Evolutionary conservation across 495 filamentous ascomycete species (phyloP).

Genomic region (Daldinia decipiens): DNA sequence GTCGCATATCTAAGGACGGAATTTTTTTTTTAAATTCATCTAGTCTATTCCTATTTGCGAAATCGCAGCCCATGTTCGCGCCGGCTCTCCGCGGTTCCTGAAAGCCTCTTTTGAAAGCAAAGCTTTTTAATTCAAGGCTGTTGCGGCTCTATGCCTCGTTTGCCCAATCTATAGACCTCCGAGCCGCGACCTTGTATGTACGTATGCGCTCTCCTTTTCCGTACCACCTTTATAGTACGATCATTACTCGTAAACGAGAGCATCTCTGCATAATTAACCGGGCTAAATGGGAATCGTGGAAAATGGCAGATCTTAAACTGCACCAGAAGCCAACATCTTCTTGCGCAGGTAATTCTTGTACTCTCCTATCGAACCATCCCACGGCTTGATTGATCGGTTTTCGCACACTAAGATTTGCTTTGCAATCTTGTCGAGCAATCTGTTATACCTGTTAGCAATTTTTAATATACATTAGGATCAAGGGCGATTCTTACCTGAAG

Average conservation of each 20-base stretch:
- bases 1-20: not conserved
- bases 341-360: constrained; percentile 99
- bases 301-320: constrained; percentile 59
- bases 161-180: constrained; percentile 41
- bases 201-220: constrained; percentile 14
- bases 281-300: not conserved
- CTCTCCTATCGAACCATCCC: constrained; percentile 87
- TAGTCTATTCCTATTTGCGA: constrained; percentile 31
- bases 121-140: constrained; percentile 33
- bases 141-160: constrained; percentile 27
- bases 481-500: constrained; percentile 75
- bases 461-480: not conserved
- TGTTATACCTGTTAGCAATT: constrained; percentile 51
- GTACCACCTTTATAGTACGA: constrained; percentile 16
- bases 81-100: constrained; percentile 13
- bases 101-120: constrained; percentile 17
- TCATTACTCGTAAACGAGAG: constrained; percentile 3
- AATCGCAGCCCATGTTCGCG: constrained; percentile 12
- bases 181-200: constrained; percentile 29
- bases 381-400: constrained; percentile 87
- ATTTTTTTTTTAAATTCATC: constrained; percentile 18
- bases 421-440: constrained; percentile 98
- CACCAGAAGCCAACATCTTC: constrained; percentile 84
- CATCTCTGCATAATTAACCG: constrained; percentile 2
- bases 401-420: constrained; percentile 99